Percentiles rank a stretch among this genome's conserved stretches.
These are phyloP conservation scores for Crithidia thermophila DNA, from an alignment of 208 protist genomes.

Conservation along the genomic window DNA sequence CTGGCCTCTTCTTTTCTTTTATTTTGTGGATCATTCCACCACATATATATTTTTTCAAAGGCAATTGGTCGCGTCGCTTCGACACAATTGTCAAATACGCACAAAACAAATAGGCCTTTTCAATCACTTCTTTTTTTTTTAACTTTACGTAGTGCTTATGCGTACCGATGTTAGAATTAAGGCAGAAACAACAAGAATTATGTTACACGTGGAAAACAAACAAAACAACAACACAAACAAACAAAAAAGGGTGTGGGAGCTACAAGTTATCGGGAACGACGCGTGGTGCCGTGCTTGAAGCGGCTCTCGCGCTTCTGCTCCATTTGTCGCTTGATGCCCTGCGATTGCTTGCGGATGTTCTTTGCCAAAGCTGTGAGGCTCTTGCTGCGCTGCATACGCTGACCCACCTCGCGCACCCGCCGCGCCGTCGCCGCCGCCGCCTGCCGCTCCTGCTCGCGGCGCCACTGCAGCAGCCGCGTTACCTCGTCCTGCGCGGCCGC, in stretches of 20 bases:
- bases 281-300: slow-evolving; percentile 66
- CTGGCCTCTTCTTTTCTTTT: background rate
- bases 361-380: slow-evolving; percentile 78
- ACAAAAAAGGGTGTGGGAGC: background rate
- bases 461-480: slow-evolving; percentile 47
- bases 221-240: slow-evolving; percentile 19
- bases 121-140: no score
- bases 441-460: slow-evolving; percentile 44
- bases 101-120: no score
- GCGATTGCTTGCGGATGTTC: slow-evolving; percentile 78
- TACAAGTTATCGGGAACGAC: slow-evolving; percentile 53
- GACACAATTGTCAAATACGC: no score
- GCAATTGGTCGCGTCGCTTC: no score
- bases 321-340: slow-evolving; percentile 68
- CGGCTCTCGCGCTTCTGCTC: slow-evolving; percentile 66
- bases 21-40: no score
- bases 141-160: background rate
- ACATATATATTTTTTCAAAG: no score
- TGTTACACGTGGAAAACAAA: slow-evolving; percentile 16
- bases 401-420: slow-evolving; percentile 72
- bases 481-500: slow-evolving; percentile 50
- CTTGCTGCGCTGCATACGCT: slow-evolving; percentile 84
- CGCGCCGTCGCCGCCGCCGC: slow-evolving; percentile 47
- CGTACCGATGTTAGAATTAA: background rate
- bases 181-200: slow-evolving; percentile 5